Conservation (phyloP, 164 flowering plant genomes). For the Stephania japonica region DNA sequence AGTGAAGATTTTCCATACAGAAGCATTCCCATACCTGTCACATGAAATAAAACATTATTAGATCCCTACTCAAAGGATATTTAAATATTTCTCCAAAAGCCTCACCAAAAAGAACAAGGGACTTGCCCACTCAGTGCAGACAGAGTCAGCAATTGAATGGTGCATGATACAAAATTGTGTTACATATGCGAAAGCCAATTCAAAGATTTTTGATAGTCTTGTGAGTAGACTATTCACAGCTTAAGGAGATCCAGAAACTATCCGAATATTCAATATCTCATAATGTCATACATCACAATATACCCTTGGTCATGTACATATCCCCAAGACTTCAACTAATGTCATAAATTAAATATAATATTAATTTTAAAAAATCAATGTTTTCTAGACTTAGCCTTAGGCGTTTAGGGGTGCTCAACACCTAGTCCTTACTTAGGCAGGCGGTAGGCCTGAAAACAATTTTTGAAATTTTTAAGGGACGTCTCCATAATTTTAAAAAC, state of each 20-base stretch:
- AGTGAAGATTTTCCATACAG: conserved; percentile 92
- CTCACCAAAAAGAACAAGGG: background rate
- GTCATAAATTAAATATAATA: too few relatives aligned
- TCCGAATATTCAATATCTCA: too few relatives aligned
- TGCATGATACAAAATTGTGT: background rate
- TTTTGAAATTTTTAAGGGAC: too few relatives aligned
- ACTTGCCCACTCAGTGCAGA: background rate
- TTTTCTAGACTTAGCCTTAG: too few relatives aligned
- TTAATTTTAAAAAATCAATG: too few relatives aligned
- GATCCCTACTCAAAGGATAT: background rate
- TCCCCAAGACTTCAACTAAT: background rate
- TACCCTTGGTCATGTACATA: background rate
- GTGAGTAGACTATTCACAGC: background rate
- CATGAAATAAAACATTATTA: background rate
- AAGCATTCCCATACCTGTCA: conserved; percentile 91
- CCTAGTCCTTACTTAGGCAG: too few relatives aligned
- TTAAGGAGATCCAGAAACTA: background rate
- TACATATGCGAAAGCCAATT: background rate
- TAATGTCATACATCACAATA: too few relatives aligned
- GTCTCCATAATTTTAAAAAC: too few relatives aligned
- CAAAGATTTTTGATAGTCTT: background rate
- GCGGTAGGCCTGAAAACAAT: too few relatives aligned
- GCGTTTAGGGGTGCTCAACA: too few relatives aligned
- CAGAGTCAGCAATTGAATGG: background rate
- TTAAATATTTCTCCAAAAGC: background rate